phyloP scores from a whole-genome alignment of 1,284 basidiomycete genomes.

The Mycosarcoma mackinlayi region DNA sequence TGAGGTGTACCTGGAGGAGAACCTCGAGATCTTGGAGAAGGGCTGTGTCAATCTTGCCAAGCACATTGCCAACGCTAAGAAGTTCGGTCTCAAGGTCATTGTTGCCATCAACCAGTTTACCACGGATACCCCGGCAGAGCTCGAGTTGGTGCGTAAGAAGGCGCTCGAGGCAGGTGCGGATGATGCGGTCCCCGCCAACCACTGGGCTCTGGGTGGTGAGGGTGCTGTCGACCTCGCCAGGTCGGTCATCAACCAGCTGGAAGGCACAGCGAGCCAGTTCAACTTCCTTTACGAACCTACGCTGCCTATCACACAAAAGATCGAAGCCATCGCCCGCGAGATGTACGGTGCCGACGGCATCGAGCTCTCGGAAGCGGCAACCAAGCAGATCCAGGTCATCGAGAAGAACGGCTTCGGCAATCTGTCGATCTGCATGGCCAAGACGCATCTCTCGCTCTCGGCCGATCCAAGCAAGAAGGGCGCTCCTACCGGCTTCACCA shows the following conservation, averaged over 20 bases:
- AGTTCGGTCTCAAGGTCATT: slow-evolving; percentile 96
- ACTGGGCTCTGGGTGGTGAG: slow-evolving; percentile 72
- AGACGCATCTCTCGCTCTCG: slow-evolving; percentile 75
- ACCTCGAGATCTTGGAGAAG: slow-evolving; percentile 87
- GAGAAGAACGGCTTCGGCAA: slow-evolving; percentile 86
- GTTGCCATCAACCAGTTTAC: slow-evolving; percentile 95
- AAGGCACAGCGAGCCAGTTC: slow-evolving; percentile 57
- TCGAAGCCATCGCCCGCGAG: slow-evolving; percentile 62
- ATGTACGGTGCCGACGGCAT: slow-evolving; percentile 68
- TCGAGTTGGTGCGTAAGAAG: slow-evolving; percentile 83
- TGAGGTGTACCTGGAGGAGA: slow-evolving; percentile 93
- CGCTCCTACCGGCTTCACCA: slow-evolving; percentile 75
- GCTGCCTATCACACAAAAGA: slow-evolving; percentile 61
- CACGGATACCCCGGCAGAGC: slow-evolving; percentile 89
- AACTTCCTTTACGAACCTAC: slow-evolving; percentile 66
- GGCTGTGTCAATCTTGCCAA: slow-evolving; percentile 92
- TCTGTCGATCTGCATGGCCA: slow-evolving; percentile 90
- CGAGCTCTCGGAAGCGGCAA: slow-evolving; percentile 75
- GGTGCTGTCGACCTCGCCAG: slow-evolving; percentile 64
- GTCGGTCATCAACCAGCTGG: slow-evolving; percentile 59
- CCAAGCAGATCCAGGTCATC: slow-evolving; percentile 89
- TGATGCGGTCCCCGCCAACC: slow-evolving; percentile 92
- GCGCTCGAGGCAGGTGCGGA: slow-evolving; percentile 89
- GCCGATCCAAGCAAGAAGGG: slow-evolving; percentile 64
- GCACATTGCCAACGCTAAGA: slow-evolving; percentile 94